Base-by-base conservation (phyloP, 208 protist genomes). In the Novymonas esmeraldas region DNA sequence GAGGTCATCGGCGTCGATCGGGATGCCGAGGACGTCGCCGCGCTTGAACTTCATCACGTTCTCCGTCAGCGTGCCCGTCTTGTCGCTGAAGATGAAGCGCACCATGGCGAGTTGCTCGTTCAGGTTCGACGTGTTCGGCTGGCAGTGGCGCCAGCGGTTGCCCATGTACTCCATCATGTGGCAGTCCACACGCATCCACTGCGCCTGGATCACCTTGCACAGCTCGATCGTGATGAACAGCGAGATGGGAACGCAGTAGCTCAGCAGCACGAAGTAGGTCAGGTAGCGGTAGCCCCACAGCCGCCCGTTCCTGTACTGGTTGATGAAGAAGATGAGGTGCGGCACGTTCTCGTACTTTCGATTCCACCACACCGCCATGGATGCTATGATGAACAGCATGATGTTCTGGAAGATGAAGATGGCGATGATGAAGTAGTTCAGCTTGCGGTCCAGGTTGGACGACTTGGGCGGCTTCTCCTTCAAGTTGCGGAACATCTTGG, bases 41-140 rank as follows among this genome's bases (percentile, higher is more conserved):
- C 52, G 55, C 52, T 89, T 91, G 65, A 90, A 97, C 59, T 84
- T 78, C 95, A 98, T 97, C 2, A 89, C 75, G 63, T 97, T 98
- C 75, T 97, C 89, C 29, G 95, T 98, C 13, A 98, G 79, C 11
- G 92, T 97, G n/a, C 92, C 95, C 0, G 95, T 97, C 67, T 97
- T 97, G 76, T 97, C 95, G 20, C 76, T 91, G 66, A 98, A 98
- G 57, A 97, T 97, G 68, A 90, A 94, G 51, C 82, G 75, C 50
- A 97, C 80, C 76, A 95, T 80, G 10, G 85, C 84, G 16, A 97
- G 79, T 76, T 96, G 85, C 79, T 98, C 94, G 78, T 98, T 98
- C 10, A 98, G 76, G 70, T 97, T 94, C 0, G 92, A 96, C 26
- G 94, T 96, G 74, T 95, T 94, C 7, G 90, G 76, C 44, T 68